These are phyloP conservation scores for Aspergillus sp. DNA, from an alignment of 2,329 filamentous ascomycete genomes.

Conservation along the genomic window DNA sequence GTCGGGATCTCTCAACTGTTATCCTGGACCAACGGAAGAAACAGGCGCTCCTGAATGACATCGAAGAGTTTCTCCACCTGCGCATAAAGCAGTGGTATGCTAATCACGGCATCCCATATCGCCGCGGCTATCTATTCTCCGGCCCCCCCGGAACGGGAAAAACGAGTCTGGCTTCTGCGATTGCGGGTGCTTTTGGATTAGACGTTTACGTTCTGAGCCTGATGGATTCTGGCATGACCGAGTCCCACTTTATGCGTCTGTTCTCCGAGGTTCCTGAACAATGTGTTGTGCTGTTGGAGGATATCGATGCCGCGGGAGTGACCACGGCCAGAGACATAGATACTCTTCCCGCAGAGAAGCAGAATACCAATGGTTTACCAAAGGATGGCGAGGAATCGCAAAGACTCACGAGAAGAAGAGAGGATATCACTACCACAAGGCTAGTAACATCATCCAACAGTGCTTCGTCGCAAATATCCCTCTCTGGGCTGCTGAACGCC, in stretches of 20 bases:
- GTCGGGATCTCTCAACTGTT: constrained; percentile 73
- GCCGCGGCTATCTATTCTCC: constrained; percentile 74
- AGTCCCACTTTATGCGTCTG: constrained; percentile 59
- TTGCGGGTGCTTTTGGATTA: constrained; percentile 65
- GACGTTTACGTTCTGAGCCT: constrained; percentile 66
- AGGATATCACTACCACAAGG: not conserved
- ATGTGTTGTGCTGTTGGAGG: constrained; percentile 67
- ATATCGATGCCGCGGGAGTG: constrained; percentile 67
- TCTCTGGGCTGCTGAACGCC: constrained; percentile 75
- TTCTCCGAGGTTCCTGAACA: constrained; percentile 62
- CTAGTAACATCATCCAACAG: not conserved
- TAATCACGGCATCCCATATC: constrained; percentile 71
- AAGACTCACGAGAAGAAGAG: not conserved
- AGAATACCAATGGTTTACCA: no score
- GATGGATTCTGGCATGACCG: constrained; percentile 60
- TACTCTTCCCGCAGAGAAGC: no score
- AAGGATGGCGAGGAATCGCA: no score
- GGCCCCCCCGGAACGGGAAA: constrained; percentile 77
- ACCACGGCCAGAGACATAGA: constrained; percentile 10
- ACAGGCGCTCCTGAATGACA: constrained; percentile 64
- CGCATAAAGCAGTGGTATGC: constrained; percentile 68
- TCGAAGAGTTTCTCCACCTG: constrained; percentile 76
- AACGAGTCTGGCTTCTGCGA: constrained; percentile 65
- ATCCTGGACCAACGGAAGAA: constrained; percentile 70
- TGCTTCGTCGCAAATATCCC: constrained; percentile 52